These are phyloP conservation scores for Cyamopsis tetragonoloba DNA, from an alignment of 306 rosid genomes.

Conservation along the genomic window DNA sequence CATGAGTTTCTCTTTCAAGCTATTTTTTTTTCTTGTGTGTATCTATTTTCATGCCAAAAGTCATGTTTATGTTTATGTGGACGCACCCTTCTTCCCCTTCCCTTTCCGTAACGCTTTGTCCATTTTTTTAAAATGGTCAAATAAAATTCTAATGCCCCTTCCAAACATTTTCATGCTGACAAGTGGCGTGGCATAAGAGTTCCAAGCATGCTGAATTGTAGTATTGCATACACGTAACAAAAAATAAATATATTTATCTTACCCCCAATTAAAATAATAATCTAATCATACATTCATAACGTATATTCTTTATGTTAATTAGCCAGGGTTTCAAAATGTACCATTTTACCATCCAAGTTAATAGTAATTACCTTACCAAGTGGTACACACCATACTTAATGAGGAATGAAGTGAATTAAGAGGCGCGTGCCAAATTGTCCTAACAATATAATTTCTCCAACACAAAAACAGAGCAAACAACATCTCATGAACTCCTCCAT, in stretches of 20 bases:
- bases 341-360: too few species aligned
- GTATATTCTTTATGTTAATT: too few species aligned
- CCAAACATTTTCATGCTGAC: not conserved
- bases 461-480: not conserved
- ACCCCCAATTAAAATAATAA: not conserved
- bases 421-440: conserved; percentile 20
- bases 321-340: not conserved
- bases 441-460: not conserved
- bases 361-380: too few species aligned
- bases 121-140: conserved; percentile 18
- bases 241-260: not conserved
- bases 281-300: not conserved
- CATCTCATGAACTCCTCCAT: conserved; percentile 21
- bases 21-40: not conserved
- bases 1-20: not conserved
- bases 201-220: not conserved
- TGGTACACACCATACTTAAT: conserved; percentile 34
- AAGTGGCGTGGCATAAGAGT: conserved; percentile 11
- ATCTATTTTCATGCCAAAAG: conserved; percentile 25
- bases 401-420: conserved; percentile 24
- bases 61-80: conserved; percentile 38
- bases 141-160: not conserved
- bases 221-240: conserved; percentile 22
- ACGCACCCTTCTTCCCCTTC: conserved; percentile 9
- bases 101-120: conserved; percentile 41